Percentiles rank a stretch among this genome's conserved stretches.
Evolutionary conservation across 345 rosid genomes (phyloP).

Genomic region (Adansonia digitata): DNA sequence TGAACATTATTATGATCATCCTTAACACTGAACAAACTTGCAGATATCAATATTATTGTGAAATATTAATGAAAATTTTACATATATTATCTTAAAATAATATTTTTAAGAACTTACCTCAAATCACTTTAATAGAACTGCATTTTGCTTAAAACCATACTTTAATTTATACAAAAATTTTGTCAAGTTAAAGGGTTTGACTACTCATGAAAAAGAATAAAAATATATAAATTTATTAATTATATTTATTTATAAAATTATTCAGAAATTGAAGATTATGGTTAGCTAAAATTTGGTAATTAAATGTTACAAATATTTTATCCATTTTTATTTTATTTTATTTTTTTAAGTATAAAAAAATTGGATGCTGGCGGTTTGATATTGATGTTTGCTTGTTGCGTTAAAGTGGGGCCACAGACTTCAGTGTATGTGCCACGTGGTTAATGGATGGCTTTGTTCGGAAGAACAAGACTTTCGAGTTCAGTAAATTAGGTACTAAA

Average conservation of each 20-base stretch:
- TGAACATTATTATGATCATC: no score
- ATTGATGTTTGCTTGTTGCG: background rate
- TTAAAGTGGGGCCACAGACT: background rate
- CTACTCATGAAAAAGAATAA: background rate
- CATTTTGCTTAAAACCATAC: background rate
- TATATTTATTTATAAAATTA: background rate
- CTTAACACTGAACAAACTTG: no score
- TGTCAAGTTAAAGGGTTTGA: background rate
- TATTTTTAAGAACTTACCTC: no score
- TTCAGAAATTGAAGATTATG: background rate
- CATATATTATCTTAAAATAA: no score
- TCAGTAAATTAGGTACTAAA: background rate
- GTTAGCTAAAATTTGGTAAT: background rate
- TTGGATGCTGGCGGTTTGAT: background rate
- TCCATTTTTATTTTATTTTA: no score
- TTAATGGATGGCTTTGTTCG: background rate
- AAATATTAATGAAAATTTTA: background rate
- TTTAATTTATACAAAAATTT: no score
- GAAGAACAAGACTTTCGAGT: background rate
- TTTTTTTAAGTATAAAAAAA: background rate
- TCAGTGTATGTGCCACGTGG: background rate
- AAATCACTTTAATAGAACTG: no score
- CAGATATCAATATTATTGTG: background rate
- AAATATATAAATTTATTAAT: background rate
- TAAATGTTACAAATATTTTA: no score